Evolutionary conservation across 2,329 filamentous ascomycete genomes (phyloP), one percentile per base, ranked within the genome.

Genomic region (Colletotrichum godetiae): DNA sequence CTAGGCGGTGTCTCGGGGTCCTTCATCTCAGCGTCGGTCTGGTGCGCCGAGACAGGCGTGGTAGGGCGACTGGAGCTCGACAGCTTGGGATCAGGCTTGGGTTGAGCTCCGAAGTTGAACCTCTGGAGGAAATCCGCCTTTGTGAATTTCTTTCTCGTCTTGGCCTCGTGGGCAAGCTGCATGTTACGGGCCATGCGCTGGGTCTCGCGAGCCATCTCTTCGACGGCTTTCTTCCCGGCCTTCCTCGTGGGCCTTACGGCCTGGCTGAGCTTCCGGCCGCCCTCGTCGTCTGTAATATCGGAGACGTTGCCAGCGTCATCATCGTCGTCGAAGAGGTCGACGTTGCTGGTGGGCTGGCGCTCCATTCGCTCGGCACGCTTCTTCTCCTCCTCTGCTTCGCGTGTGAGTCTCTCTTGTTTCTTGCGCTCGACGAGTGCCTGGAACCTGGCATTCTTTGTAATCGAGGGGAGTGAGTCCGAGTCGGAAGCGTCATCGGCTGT

Each of bases 141-240:
- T 7, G 92, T 92, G 76, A 98, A 93, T 84, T 95, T 97, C 87
- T 97, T 98, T 82, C 93, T 95, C 1, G 95, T 97, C 84, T 92
- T 94, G 29, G 94, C 93, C 80, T 98, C 92, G 81, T 98, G 95
- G 1, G 94, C 91, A 61, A 99, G 88, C 82, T 98, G 96, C 90
- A 98, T 94, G 79, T 93, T 97, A 76, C 97, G 90, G 76, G 91
- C 92, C 84, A 99, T 90, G 35, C 97, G 91, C 84, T 99, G 97
- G 1, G 96, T 98, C 83, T 99, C 97, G 71, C 95, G 91, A 78
- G 93, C 93, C 93, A 99, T 98, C 77, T 98, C 96, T 80, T 98
- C 94, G 55, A 98, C 81, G 0, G 97, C 97, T 83, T 95, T 98
- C 85, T 96, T 98, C 85, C 95, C 96, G 0, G 97, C 95, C 80